These are phyloP conservation scores for Arctium lappa DNA, from an alignment of 129 eudicot species.

Conservation along the genomic window DNA sequence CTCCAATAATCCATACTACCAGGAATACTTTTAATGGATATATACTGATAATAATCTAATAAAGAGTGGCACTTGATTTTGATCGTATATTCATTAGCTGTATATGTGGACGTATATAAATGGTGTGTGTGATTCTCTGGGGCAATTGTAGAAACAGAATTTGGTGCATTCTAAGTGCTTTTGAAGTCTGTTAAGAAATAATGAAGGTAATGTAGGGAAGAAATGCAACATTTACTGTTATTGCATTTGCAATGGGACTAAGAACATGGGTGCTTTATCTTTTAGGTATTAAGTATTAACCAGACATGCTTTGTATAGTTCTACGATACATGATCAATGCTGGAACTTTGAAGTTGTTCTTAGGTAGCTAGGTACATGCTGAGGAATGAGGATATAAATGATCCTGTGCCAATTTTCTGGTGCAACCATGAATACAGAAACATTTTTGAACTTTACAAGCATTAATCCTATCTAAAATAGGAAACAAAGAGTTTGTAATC, in stretches of 20 bases:
- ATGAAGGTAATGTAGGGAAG: neutral
- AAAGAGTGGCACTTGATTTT: neutral
- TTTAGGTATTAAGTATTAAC: neutral
- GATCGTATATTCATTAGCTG: neutral
- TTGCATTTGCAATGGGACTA: neutral
- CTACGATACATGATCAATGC: neutral
- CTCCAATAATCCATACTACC: neutral
- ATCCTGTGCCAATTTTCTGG: neutral
- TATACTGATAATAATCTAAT: neutral
- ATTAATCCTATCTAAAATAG: neutral
- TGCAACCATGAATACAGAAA: neutral
- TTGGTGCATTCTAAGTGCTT: neutral
- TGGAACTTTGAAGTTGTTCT: neutral
- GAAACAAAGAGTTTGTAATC: neutral
- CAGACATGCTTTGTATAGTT: neutral
- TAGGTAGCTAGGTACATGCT: neutral
- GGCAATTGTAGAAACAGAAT: neutral
- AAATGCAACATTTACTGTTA: neutral
- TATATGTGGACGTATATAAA: neutral
- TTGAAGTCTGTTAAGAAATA: constrained; percentile 1
- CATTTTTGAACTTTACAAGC: neutral
- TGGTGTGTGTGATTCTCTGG: neutral
- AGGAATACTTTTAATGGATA: neutral
- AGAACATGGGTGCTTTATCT: neutral
- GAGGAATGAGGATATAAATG: neutral